Conservation (phyloP, 495 filamentous ascomycete species). For the Penicillium argentinense region DNA sequence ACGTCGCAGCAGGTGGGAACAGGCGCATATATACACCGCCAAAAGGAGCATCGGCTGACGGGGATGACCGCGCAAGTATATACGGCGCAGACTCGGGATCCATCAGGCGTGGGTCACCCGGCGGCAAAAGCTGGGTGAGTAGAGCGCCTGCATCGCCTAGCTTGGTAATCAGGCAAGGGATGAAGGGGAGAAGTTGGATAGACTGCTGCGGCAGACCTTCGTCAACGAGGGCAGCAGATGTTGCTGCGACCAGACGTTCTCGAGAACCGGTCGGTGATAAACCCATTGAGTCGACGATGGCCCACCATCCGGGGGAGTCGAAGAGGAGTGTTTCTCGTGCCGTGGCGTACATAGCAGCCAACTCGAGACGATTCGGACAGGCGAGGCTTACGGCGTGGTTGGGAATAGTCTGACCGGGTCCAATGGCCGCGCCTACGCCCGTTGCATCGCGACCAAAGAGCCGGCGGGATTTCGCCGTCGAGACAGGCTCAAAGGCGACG, state of each 20-base stretch:
- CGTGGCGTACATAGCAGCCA: slow-evolving; percentile 68
- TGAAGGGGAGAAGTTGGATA: slow-evolving; percentile 83
- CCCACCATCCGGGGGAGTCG: slow-evolving; percentile 69
- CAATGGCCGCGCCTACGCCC: slow-evolving; percentile 26
- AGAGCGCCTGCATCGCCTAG: slow-evolving; percentile 79
- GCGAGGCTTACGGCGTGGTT: slow-evolving; percentile 63
- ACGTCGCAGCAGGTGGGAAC: slow-evolving; percentile 65
- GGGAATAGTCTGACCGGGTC: slow-evolving; percentile 53
- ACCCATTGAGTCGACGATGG: slow-evolving; percentile 71
- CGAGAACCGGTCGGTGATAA: slow-evolving; percentile 57
- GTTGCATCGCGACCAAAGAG: slow-evolving; percentile 53
- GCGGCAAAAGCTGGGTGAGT: slow-evolving; percentile 64
- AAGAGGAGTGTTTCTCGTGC: slow-evolving; percentile 66
- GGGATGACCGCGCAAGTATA: slow-evolving; percentile 59
- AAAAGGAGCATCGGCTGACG: slow-evolving; percentile 50
- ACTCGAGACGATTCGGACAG: slow-evolving; percentile 81
- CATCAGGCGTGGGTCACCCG: slow-evolving; percentile 62
- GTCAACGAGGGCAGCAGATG: slow-evolving; percentile 63
- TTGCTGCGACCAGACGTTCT: slow-evolving; percentile 62
- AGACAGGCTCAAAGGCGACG: slow-evolving; percentile 92
- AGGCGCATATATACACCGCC: slow-evolving; percentile 85
- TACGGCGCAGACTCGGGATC: slow-evolving; percentile 61
- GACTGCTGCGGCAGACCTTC: slow-evolving; percentile 77
- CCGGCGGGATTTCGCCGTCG: slow-evolving; percentile 67
- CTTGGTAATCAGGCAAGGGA: slow-evolving; percentile 82